Percentiles rank a stretch among this genome's conserved stretches.
These are phyloP conservation scores for Phylloporus sp. DNA, from an alignment of 768 basidiomycete species.

Conservation along the genomic window DNA sequence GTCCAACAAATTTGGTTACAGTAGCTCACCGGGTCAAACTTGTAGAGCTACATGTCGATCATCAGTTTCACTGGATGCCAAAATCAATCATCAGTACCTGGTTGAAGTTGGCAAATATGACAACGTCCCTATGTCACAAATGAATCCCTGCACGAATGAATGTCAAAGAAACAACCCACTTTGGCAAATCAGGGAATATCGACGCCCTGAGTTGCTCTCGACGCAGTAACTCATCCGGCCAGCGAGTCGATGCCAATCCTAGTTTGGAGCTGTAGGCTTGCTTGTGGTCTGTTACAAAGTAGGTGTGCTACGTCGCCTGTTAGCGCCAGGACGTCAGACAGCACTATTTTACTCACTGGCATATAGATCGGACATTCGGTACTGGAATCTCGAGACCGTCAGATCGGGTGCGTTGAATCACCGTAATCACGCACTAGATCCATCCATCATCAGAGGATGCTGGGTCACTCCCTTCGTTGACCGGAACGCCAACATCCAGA, in stretches of 20 bases:
- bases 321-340: not conserved
- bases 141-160: not conserved
- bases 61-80: conserved; percentile 7
- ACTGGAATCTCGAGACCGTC: conserved; percentile 19
- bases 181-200: conserved; percentile 42
- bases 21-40: conserved; percentile 37
- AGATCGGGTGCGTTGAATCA: not conserved
- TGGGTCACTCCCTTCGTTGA: conserved; percentile 40
- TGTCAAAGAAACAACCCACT: conserved; percentile 24
- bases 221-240: conserved; percentile 37
- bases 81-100: conserved; percentile 32
- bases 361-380: conserved; percentile 44
- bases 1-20: not conserved
- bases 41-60: conserved; percentile 36
- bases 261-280: conserved; percentile 32
- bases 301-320: conserved; percentile 35
- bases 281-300: conserved; percentile 47
- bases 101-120: conserved; percentile 53
- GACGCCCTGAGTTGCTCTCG: conserved; percentile 34
- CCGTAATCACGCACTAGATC: conserved; percentile 37
- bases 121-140: conserved; percentile 29
- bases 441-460: conserved; percentile 34
- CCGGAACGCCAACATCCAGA: conserved; percentile 27
- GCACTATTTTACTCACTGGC: conserved; percentile 31
- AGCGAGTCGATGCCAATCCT: conserved; percentile 23